Percentiles rank a stretch among this genome's conserved stretches.
phyloP scores from a whole-genome alignment of 2,329 filamentous ascomycete species.

The Pestalotiopsis sp. region DNA sequence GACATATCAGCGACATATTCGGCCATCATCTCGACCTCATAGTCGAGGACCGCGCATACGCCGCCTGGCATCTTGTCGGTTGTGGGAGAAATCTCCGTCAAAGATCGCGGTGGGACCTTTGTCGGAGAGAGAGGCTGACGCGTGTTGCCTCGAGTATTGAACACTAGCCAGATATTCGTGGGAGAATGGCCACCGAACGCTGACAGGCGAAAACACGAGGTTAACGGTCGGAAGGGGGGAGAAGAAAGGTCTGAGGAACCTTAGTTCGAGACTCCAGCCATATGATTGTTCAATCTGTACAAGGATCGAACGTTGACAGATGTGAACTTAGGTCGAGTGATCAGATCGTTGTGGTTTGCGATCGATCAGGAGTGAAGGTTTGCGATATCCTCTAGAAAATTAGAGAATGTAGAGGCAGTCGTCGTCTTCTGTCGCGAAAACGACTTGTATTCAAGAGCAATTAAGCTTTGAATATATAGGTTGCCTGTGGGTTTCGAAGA shows the following conservation, averaged over 20 bases:
- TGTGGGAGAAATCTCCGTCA: constrained; percentile 27
- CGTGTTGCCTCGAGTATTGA: constrained; percentile 44
- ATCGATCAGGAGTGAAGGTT: neutral
- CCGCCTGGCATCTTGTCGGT: constrained; percentile 70
- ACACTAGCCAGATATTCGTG: constrained; percentile 24
- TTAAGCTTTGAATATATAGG: constrained; percentile 11
- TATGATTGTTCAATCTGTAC: constrained; percentile 11
- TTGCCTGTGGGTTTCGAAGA: neutral
- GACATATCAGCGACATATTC: constrained; percentile 94
- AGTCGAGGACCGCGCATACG: constrained; percentile 92
- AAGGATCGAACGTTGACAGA: neutral
- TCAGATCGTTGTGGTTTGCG: neutral
- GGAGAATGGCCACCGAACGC: constrained; percentile 28
- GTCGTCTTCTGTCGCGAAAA: neutral
- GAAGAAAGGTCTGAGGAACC: constrained; percentile 7
- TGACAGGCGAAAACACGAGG: constrained; percentile 14
- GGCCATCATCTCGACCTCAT: constrained; percentile 95
- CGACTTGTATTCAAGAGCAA: constrained; percentile 9
- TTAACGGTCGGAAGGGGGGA: neutral
- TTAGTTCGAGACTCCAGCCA: constrained; percentile 14
- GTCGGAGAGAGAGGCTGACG: constrained; percentile 24
- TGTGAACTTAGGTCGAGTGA: neutral
- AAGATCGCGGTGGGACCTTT: constrained; percentile 31
- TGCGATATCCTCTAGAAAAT: neutral
- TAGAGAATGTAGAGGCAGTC: neutral